Conservation (phyloP, 371 early-diverging fungal genomes). For the Saksenaea vasiformis region DNA sequence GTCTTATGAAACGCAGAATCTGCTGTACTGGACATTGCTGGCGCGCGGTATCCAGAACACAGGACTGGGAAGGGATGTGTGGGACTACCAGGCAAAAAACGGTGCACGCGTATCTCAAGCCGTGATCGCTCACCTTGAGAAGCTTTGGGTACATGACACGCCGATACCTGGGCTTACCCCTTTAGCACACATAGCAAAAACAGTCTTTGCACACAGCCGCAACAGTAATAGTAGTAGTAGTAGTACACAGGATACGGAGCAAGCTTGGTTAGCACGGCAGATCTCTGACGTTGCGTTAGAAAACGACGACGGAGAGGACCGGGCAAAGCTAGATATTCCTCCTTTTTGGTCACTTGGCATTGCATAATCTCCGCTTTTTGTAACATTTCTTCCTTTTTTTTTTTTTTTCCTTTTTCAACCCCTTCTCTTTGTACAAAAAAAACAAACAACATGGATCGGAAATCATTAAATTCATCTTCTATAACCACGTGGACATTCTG, state of each 20-base stretch:
- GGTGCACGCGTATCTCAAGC: constrained; percentile 28
- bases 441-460: background rate
- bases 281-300: constrained; percentile 20
- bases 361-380: background rate
- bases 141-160: constrained; percentile 12
- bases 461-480: background rate
- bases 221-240: no score
- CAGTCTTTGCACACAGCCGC: constrained; percentile 28
- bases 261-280: constrained; percentile 23
- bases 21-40: constrained; percentile 56
- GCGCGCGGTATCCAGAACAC: constrained; percentile 50
- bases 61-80: constrained; percentile 38
- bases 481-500: background rate
- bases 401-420: background rate
- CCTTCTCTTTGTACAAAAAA: background rate
- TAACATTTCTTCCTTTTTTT: background rate
- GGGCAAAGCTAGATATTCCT: background rate
- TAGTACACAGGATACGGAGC: constrained; percentile 18
- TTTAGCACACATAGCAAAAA: constrained; percentile 35
- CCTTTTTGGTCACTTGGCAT: background rate
- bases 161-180: constrained; percentile 22
- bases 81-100: constrained; percentile 35
- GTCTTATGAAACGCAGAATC: constrained; percentile 46
- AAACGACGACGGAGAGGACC: background rate
- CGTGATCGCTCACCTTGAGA: constrained; percentile 26